A percentile compares a stretch with the other conserved stretches of the same genome.
Conservation (phyloP, 1,284 basidiomycete genomes). For the Inonotus hispidus region DNA sequence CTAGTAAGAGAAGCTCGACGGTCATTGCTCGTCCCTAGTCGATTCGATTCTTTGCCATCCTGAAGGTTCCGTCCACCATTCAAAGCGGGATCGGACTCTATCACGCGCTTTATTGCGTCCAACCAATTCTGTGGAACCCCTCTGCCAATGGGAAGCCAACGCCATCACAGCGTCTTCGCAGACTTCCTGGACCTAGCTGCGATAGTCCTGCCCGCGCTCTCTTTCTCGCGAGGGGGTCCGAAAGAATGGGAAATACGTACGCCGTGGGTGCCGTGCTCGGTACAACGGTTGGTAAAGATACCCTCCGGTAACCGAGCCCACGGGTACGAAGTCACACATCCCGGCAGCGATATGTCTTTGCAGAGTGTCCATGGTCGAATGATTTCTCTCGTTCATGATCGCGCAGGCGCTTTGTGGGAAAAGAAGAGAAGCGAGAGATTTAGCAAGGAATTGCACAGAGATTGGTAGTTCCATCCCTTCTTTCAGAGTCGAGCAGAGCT, state of each 20-base stretch:
- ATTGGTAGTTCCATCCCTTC: not conserved
- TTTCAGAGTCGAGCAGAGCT: not conserved
- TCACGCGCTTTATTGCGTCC: conserved; percentile 2
- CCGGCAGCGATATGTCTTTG: conserved; percentile 1
- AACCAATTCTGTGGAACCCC: not conserved
- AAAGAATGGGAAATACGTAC: conserved; percentile 1
- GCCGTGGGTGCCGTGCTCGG: conserved; percentile 4
- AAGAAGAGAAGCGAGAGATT: not conserved
- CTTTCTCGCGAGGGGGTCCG: not conserved
- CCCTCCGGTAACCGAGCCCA: conserved; percentile 2
- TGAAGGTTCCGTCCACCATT: not conserved
- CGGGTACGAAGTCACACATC: not conserved
- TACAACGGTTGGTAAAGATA: not conserved
- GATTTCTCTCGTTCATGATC: too few relatives aligned
- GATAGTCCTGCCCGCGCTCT: not conserved
- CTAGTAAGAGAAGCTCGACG: not conserved
- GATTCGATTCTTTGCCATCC: not conserved
- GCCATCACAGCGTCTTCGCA: not conserved
- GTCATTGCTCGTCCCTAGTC: conserved; percentile 3
- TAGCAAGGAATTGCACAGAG: not conserved
- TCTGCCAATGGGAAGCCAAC: not conserved
- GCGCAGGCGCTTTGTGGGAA: not conserved
- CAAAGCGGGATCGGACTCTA: not conserved
- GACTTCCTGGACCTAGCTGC: not conserved
- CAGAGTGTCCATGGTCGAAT: not conserved